A percentile compares a stretch with the other conserved stretches of the same genome.
Conservation (phyloP, 2,329 filamentous ascomycete genomes). For the Daldinia sp. region DNA sequence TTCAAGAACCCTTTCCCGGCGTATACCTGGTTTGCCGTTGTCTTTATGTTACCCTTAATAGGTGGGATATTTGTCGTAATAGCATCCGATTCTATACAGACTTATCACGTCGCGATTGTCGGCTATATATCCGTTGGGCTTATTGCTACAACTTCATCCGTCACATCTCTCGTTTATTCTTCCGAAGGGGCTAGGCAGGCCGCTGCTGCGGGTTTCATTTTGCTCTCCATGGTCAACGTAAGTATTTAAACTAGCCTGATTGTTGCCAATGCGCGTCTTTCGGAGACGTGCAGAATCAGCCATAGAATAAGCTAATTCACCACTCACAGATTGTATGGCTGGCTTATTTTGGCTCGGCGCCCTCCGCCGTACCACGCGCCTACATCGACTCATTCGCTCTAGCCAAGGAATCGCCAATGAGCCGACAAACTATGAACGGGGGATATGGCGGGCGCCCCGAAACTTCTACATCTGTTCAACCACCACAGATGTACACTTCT, state of each 20-base stretch:
- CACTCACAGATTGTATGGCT: slow-evolving; percentile 87
- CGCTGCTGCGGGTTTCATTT: slow-evolving; percentile 89
- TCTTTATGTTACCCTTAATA: slow-evolving; percentile 86
- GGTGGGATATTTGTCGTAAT: slow-evolving; percentile 82
- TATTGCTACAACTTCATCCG: slow-evolving; percentile 83
- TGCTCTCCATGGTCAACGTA: slow-evolving; percentile 92
- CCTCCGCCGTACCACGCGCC: slow-evolving; percentile 82
- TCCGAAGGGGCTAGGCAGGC: slow-evolving; percentile 79
- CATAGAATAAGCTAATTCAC: background rate
- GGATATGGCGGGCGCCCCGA: slow-evolving; percentile 81
- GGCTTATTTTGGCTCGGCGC: slow-evolving; percentile 96
- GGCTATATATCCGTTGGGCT: slow-evolving; percentile 86
- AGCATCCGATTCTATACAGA: slow-evolving; percentile 82
- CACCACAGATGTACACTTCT: slow-evolving; percentile 97
- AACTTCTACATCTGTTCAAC: slow-evolving; percentile 78
- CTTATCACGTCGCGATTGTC: slow-evolving; percentile 90
- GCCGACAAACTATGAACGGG: slow-evolving; percentile 76
- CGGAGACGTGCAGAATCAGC: background rate
- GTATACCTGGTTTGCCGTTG: slow-evolving; percentile 90
- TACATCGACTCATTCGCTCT: slow-evolving; percentile 97
- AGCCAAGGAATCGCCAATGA: slow-evolving; percentile 80
- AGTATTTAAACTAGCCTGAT: slow-evolving; percentile 49
- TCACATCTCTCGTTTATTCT: slow-evolving; percentile 86
- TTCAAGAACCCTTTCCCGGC: slow-evolving; percentile 70
- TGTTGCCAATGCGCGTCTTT: background rate